Base-by-base conservation (phyloP, 1,139 yeast genomes). In the Sugiyamaella xylanicola region DNA sequence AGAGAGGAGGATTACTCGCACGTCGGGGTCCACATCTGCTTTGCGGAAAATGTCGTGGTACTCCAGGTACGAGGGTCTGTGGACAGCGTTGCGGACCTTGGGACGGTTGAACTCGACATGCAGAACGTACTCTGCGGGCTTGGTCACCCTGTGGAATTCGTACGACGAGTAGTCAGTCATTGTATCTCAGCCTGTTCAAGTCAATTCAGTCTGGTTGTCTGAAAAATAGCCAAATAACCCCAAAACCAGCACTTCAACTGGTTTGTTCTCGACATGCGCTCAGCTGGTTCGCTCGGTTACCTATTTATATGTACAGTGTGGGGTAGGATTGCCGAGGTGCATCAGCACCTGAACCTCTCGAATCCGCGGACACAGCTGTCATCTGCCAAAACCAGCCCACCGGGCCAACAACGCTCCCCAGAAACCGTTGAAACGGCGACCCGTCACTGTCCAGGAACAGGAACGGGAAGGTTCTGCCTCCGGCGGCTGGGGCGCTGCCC, bases 41-140 rank as follows among this genome's bases (percentile, higher is more conserved):
- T 68, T 65, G 32, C 70, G 69, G 58, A 87, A 76, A 16, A 86
- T 73, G 13, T 70, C 73, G 42, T 77, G 74, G 67, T 81, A 86
- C 58, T 83, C 84, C 44, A 73, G 69, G 86, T 88, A 86, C 43
- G 81, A 72, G 32, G 70, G 71, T 55, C 77, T 79, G 54, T 79
- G 74, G 65, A 83, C 83, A 0, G 92, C 85, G 66, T 87, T 87
- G 60, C 83, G 74, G 2, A 75, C 72, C 62, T 77, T 74, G 7
- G 91, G 87, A 55, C 88, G 82, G 72, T 86, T 83, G 68, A 85
- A 74, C 66, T 83, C 80, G 36, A 87, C 78, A 57, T 84, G 86
- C 36, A 79, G 75, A 25, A 86, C 79, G 1, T 82, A 84, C 4
- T 75, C 74, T 15, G 56, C 58, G n/a, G 68, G 68, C 37, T 56